A percentile compares a stretch with the other conserved stretches of the same genome.
Conservation (phyloP, 148 eudicot species). For the Chenopodium quinoa region DNA sequence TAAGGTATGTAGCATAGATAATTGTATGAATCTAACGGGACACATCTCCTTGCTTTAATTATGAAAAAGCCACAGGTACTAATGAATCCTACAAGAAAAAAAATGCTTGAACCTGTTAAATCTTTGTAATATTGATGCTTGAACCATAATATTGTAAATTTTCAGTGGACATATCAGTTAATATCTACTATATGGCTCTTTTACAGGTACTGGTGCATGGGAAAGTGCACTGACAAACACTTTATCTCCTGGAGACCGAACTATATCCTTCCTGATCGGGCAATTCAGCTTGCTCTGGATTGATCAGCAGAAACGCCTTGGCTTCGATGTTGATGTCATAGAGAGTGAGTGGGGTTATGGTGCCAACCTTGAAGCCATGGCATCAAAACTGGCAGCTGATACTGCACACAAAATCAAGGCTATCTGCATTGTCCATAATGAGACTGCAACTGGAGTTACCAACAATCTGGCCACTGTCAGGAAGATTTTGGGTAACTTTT, state of each 20-base stretch:
- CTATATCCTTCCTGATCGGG: constrained; percentile 81
- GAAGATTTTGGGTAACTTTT: constrained; percentile 68
- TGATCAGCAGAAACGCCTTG: constrained; percentile 95
- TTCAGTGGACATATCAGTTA: not conserved
- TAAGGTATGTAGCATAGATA: no score
- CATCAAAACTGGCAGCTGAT: constrained; percentile 82
- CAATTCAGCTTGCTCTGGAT: constrained; percentile 99
- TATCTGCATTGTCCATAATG: constrained; percentile 95
- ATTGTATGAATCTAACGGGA: no score
- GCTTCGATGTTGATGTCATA: constrained; percentile 84
- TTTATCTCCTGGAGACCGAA: constrained; percentile 85
- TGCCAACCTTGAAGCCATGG: constrained; percentile 82
- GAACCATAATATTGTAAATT: not conserved
- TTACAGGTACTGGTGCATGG: constrained; percentile 97
- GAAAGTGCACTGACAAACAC: constrained; percentile 99
- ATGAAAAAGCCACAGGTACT: not conserved
- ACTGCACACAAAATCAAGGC: constrained; percentile 83
- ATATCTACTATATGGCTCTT: not conserved
- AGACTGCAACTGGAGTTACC: constrained; percentile 98
- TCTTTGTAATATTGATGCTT: not conserved
- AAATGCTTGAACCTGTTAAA: not conserved
- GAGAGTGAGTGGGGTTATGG: constrained; percentile 99
- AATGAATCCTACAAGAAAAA: not conserved
- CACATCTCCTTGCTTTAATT: not conserved
- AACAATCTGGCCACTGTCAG: constrained; percentile 92